Base-by-base conservation (phyloP, 305 asterid species). In the Solanum hybrid region DNA sequence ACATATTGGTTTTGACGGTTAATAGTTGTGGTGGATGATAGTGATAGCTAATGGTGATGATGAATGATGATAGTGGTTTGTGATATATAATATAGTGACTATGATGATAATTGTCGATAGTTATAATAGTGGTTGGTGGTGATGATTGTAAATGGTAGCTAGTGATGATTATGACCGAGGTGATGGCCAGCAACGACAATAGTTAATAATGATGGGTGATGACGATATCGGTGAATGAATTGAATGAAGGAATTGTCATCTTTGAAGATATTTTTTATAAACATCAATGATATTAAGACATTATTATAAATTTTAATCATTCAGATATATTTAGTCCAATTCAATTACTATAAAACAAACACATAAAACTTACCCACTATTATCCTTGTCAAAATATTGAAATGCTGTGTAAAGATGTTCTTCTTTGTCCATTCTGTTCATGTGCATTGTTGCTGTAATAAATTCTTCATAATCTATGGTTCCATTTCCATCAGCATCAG, bases 331-430 rank as follows among this genome's bases (percentile, higher is more conserved):
- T 2, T 56, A 56, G 1, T 17, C 9, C 24, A 7, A 56, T 56
- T 56, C 69, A 56, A 56, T 1, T 51, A 51, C 60, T 2, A 42
- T 42, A 42, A 42, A 45, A 45, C 60, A 45, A 45, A 13, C 9
- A 17, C 24, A 2, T 2, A 1, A 56, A 56, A 56, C 69, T 88
- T 92, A 96, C 98, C 99, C 99, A 95, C 99, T 97, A 36, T 95
- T 94, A 91, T 97, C 99, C 91, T 97, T 97, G 89, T 97, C 99
- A 85, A 97, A 96, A 87, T 97, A 96, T 86, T 97, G 99, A 94
- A 97, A 97, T 79, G 99, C 99, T 36, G 99, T 97, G 94, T 95
- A 97, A 8, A 97, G 99, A 93, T 97, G 99, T 88, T 97, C 99
- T 93, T 97, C 99, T 91, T 96, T 94, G 94, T 95, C 99, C 99